Conservation (phyloP, 768 basidiomycete genomes). For the Roridomyces roridus region DNA sequence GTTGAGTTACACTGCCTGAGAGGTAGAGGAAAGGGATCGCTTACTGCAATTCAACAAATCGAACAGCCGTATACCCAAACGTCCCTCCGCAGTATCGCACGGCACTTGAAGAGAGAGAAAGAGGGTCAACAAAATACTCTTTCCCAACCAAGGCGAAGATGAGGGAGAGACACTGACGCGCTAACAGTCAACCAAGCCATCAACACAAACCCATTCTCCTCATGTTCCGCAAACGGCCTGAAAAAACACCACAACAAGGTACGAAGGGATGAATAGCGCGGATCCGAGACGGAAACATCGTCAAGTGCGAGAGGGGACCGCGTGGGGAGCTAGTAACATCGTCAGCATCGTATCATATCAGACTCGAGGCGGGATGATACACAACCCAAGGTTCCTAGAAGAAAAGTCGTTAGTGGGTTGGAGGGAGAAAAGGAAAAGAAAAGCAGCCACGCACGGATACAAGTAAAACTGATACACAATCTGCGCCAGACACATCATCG, state of each 20-base stretch:
- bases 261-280: constrained; percentile 87
- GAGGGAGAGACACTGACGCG: constrained; percentile 7
- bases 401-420: neutral
- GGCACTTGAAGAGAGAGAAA: constrained; percentile 59
- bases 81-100: constrained; percentile 87
- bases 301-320: constrained; percentile 81
- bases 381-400: constrained; percentile 73
- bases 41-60: constrained; percentile 87
- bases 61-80: constrained; percentile 88
- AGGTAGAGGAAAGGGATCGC: constrained; percentile 28
- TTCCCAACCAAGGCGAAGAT: neutral
- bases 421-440: neutral
- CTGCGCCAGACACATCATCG: constrained; percentile 91
- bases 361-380: constrained; percentile 18
- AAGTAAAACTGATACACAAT: constrained; percentile 91
- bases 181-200: constrained; percentile 65
- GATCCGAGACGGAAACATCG: constrained; percentile 93
- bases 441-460: constrained; percentile 89
- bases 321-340: constrained; percentile 69
- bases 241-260: constrained; percentile 79
- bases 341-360: no score
- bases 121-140: neutral
- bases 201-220: constrained; percentile 76
- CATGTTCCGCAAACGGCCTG: constrained; percentile 71
- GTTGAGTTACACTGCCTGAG: constrained; percentile 5